Percentiles rank a stretch among this genome's conserved stretches.
Evolutionary conservation across 2,329 filamentous ascomycete species (phyloP).

Genomic region (Ascochyta fabae): DNA sequence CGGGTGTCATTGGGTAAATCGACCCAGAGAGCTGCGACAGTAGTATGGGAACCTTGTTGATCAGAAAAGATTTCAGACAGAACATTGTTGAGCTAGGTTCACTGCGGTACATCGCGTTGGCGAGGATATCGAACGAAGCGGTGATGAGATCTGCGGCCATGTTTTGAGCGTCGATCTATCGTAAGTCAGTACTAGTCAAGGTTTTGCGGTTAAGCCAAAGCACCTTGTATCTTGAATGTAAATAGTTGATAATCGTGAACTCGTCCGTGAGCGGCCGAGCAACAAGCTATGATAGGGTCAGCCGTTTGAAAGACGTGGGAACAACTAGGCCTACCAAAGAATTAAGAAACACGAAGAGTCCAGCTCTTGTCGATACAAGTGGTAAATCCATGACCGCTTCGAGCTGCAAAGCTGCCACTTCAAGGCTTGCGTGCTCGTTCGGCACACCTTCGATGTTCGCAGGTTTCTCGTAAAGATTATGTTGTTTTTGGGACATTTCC

Average conservation of each 20-base stretch:
- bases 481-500: constrained; percentile 50
- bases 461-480: constrained; percentile 52
- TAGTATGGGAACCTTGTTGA: constrained; percentile 72
- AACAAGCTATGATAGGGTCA: constrained; percentile 67
- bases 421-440: constrained; percentile 47
- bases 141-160: constrained; percentile 83
- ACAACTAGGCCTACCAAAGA: constrained; percentile 66
- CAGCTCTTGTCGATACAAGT: constrained; percentile 76
- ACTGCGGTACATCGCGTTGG: constrained; percentile 80
- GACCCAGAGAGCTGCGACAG: constrained; percentile 64
- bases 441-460: constrained; percentile 53
- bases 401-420: constrained; percentile 57
- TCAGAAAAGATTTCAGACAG: constrained; percentile 83
- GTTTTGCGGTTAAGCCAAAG: neutral
- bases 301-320: constrained; percentile 8
- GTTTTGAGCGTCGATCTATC: constrained; percentile 74
- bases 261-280: constrained; percentile 87
- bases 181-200: constrained; percentile 35
- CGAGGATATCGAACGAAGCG: constrained; percentile 86
- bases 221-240: constrained; percentile 85
- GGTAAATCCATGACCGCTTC: constrained; percentile 70
- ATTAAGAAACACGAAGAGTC: constrained; percentile 85
- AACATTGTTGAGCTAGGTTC: constrained; percentile 68
- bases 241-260: constrained; percentile 74
- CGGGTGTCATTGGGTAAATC: constrained; percentile 66